Percentiles rank a stretch among this genome's conserved stretches.
These are phyloP conservation scores for Pyrus bretschneideri DNA, from an alignment of 306 rosid species.

Conservation along the genomic window DNA sequence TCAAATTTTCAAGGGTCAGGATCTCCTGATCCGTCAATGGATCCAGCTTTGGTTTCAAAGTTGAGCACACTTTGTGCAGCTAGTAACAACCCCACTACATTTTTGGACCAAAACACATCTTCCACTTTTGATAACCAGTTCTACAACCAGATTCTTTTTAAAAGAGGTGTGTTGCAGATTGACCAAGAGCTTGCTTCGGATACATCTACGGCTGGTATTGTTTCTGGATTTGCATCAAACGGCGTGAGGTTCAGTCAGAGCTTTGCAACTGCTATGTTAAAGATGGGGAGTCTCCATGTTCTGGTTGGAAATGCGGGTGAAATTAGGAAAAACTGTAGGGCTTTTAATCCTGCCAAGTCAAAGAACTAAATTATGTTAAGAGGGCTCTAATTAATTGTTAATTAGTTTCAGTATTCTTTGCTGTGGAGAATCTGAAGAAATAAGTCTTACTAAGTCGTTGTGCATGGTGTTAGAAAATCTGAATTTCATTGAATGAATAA, in stretches of 20 bases:
- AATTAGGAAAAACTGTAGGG: conserved; percentile 46
- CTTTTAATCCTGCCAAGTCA: conserved; percentile 17
- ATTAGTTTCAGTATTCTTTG: not conserved
- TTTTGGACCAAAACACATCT: conserved; percentile 51
- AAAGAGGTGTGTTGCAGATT: conserved; percentile 35
- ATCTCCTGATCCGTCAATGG: conserved; percentile 33
- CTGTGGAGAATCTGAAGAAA: not conserved
- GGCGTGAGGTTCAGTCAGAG: conserved; percentile 9
- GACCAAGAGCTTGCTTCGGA: conserved; percentile 48
- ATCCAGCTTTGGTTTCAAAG: conserved; percentile 21
- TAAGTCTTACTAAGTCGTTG: not conserved
- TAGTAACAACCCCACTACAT: not conserved
- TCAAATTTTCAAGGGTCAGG: conserved; percentile 10
- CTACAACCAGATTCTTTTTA: conserved; percentile 21
- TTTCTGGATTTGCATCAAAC: conserved; percentile 20
- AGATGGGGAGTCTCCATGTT: conserved; percentile 31
- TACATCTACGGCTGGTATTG: conserved; percentile 11
- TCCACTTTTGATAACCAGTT: conserved; percentile 33
- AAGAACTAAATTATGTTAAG: not conserved
- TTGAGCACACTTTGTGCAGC: conserved; percentile 10
- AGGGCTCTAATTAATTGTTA: not conserved
- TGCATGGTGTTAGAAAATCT: not conserved
- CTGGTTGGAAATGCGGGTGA: conserved; percentile 33
- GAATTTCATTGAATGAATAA: too few relatives aligned
- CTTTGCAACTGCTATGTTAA: conserved; percentile 41